A percentile compares a stretch with the other conserved stretches of the same genome.
Conservation (phyloP, 371 early-diverging fungal genomes). For the Smittium mucronatum region DNA sequence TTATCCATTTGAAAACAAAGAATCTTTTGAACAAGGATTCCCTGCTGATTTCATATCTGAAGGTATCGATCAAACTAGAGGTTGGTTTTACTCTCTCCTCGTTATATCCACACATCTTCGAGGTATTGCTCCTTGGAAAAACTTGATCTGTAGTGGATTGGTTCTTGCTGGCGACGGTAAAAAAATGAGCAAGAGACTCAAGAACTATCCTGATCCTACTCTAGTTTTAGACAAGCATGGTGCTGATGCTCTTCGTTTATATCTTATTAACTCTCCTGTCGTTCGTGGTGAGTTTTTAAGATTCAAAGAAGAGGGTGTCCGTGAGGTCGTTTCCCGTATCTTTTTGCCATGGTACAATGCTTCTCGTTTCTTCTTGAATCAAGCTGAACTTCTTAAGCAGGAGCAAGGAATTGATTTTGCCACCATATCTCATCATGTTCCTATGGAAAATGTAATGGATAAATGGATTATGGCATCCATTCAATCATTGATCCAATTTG, state of each 20-base stretch:
- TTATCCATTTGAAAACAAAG: slow-evolving; percentile 96
- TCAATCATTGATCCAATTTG: slow-evolving; percentile 83
- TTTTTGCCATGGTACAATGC: slow-evolving; percentile 99
- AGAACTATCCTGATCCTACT: slow-evolving; percentile 99
- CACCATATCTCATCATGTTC: slow-evolving; percentile 51
- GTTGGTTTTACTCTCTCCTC: slow-evolving; percentile 99
- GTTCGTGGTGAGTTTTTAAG: slow-evolving; percentile 95
- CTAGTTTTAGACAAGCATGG: slow-evolving; percentile 85
- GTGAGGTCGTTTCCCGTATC: slow-evolving; percentile 89
- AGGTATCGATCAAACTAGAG: slow-evolving; percentile 99
- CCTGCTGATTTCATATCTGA: slow-evolving; percentile 99
- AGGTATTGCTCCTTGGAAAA: slow-evolving; percentile 97
- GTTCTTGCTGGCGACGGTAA: slow-evolving; percentile 98
- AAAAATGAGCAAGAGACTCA: slow-evolving; percentile 99
- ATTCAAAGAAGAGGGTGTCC: slow-evolving; percentile 98
- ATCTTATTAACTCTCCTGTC: slow-evolving; percentile 98
- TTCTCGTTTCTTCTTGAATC: slow-evolving; percentile 91
- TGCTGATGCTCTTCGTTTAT: slow-evolving; percentile 96
- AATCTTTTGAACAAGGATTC: slow-evolving; percentile 74
- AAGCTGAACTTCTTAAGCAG: slow-evolving; percentile 79
- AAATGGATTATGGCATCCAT: slow-evolving; percentile 92
- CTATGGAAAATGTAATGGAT: slow-evolving; percentile 86
- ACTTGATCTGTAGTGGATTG: slow-evolving; percentile 98
- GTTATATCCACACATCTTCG: slow-evolving; percentile 98
- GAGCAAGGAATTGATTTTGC: slow-evolving; percentile 65